Base-by-base conservation (phyloP, 1,139 yeast genomes). In the Keqinozyma sinolaborantium region DNA sequence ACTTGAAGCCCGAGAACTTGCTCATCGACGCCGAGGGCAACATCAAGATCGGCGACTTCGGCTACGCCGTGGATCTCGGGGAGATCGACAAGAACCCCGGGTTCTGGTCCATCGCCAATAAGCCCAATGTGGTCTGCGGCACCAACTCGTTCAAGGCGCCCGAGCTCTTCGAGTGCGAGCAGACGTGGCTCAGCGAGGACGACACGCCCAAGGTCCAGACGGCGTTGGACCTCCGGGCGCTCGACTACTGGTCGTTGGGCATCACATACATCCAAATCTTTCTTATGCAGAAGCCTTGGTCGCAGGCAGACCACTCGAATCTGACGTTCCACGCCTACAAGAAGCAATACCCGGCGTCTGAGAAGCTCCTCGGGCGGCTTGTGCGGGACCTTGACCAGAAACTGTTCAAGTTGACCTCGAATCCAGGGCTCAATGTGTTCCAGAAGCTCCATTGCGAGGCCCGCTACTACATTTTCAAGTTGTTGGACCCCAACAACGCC, bases 141-240 rank as follows among this genome's bases (percentile, higher is more conserved):
- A 76, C 82, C 2, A 61, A 58, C 23, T 67, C 77, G 13, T 76
- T 73, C 49, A 76, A 73, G 44, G 73, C 81, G 0, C 81, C 82
- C 0, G 81, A 76, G 44, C 45, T 73, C 25, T 69, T 64, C 40
- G 40, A 46, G 11, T 47, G 50, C 26, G 71, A 64, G 34, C 25
- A 30, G 2, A 34, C 37, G 8, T 30, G 47, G 8, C 29, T 29
- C 2, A 35, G 36, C 10, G 42, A 34, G 8, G 31, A 34, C 7
- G 28, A 29, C 21, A 19, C 38, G n/a, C 30, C 33, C 9, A 28
- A 38, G 24, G 24, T 42, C 5, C 40, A 36, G 23, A 34, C 40
- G 4, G 30, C 39, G n/a, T 32, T 48, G 16, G 41, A 50, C 16
- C 58, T 64, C 31, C 57, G 58, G 34, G 36, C 44, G 1, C 44